These are phyloP conservation scores for Cryptosporidium tyzzeri DNA, from an alignment of 169 alveolate species.

Conservation along the genomic window DNA sequence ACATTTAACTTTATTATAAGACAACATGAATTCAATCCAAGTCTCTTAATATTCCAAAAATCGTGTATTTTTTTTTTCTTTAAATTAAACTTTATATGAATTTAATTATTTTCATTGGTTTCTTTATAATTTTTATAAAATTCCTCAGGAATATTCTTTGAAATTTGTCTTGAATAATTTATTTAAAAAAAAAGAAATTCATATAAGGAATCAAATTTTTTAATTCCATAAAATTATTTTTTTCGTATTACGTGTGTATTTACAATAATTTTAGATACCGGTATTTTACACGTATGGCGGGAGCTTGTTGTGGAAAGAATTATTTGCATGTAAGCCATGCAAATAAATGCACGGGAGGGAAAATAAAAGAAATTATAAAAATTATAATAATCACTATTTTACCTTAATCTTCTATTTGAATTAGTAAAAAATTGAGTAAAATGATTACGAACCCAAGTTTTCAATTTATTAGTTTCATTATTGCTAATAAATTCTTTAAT, in stretches of 20 bases:
- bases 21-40: not conserved
- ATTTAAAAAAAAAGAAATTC: too few relatives aligned
- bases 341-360: not conserved
- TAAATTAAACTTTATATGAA: not conserved
- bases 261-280: slow-evolving; percentile 24
- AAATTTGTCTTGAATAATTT: too few relatives aligned
- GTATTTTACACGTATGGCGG: slow-evolving; percentile 42
- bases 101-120: not conserved
- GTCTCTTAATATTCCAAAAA: not conserved
- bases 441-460: not conserved
- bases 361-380: not conserved
- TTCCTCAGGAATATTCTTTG: not conserved
- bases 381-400: not conserved
- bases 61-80: not conserved
- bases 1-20: not conserved
- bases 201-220: not conserved
- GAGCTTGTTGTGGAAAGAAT: slow-evolving; percentile 2
- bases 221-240: not conserved
- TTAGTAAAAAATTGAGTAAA: not conserved
- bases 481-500: slow-evolving; percentile 29
- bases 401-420: slow-evolving; percentile 3
- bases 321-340: not conserved
- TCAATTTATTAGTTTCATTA: not conserved
- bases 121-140: not conserved
- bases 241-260: not conserved